Evolutionary conservation across 306 rosid species (phyloP).

Genomic region (Medicago truncatula): DNA sequence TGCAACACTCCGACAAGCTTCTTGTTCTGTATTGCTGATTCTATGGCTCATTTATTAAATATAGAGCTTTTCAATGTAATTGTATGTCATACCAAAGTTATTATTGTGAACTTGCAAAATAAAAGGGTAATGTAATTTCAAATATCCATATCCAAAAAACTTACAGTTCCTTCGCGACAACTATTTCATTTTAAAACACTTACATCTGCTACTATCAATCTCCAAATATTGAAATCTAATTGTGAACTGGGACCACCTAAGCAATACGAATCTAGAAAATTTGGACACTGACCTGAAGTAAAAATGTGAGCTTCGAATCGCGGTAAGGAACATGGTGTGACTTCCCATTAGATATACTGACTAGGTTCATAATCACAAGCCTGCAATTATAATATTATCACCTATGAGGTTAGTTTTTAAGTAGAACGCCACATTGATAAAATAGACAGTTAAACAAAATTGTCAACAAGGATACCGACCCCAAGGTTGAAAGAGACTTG

Average conservation of each 20-base stretch:
- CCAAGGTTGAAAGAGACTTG: constrained; percentile 97
- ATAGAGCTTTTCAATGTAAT: too few species aligned
- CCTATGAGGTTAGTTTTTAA: constrained; percentile 26
- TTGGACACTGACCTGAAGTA: constrained; percentile 81
- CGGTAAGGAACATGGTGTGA: constrained; percentile 96
- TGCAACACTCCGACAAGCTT: constrained; percentile 18
- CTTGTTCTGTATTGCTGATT: constrained; percentile 21
- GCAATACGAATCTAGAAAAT: constrained; percentile 24
- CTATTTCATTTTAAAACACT: constrained; percentile 5
- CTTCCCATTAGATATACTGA: constrained; percentile 83
- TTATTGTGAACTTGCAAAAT: background rate
- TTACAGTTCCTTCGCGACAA: background rate
- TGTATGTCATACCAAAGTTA: too few species aligned
- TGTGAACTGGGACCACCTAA: constrained; percentile 17
- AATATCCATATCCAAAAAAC: background rate
- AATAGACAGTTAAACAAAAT: constrained; percentile 30
- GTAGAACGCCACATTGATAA: constrained; percentile 17
- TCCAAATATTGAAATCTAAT: background rate
- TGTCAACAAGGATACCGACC: constrained; percentile 55
- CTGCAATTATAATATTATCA: constrained; percentile 57
- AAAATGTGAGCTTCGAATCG: constrained; percentile 93
- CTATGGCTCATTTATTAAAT: constrained; percentile 10
- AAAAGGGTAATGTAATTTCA: background rate
- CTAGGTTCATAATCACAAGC: constrained; percentile 97
- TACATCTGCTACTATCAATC: background rate